Evolutionary conservation across 1,284 basidiomycete species (phyloP), one percentile per base, ranked within the genome.

Genomic region (Tetrapyrgos nigripes): DNA sequence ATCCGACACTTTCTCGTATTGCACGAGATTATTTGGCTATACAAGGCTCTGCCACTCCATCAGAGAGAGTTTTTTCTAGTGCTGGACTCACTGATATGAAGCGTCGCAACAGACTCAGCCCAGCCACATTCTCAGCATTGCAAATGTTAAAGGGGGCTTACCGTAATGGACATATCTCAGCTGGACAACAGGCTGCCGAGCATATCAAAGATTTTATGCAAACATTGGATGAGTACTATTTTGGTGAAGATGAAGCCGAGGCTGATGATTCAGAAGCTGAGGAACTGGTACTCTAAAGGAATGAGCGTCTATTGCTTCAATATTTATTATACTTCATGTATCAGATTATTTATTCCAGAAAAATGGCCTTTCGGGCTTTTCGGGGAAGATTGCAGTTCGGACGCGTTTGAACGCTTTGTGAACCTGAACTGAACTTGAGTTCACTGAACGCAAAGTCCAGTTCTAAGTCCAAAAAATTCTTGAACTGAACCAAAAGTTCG

Each of bases 21-120:
- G 68, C 68, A 4, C 55, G 65, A 13, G 68, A 70, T 48, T 70
- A 69, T 46, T 55, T 69, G 9, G 61, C 69, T 13, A 68, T 70
- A 17, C 67, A 68, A 40, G 68, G 59, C 9, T 68, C 68, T 23
- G 62, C 63, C 10, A 60, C 62, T 14, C 54, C 67, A 2, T 64
- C 60, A 13, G 68, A 69, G 49, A 57, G 65, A 0, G 54, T 57
- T n/a, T 70, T 69, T 51, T 68, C 67, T 6, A 62, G 55, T 45
- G 66, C 58, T 27, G 60, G 54, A 2, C 48, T 66, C 31, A 67
- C 63, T 3, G 65, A 61, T 43, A 64, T 62, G 11, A 53, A 44
- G 19, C 64, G 59, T 11, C 55, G 67, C 11, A 68, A 61, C 56
- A 44, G 50, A 26, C 53, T 68, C 11, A 23, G 28, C 9, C 57